Conservation (phyloP, 352 stramenopile genomes). For the Phytophthora macrochlamydospora region DNA sequence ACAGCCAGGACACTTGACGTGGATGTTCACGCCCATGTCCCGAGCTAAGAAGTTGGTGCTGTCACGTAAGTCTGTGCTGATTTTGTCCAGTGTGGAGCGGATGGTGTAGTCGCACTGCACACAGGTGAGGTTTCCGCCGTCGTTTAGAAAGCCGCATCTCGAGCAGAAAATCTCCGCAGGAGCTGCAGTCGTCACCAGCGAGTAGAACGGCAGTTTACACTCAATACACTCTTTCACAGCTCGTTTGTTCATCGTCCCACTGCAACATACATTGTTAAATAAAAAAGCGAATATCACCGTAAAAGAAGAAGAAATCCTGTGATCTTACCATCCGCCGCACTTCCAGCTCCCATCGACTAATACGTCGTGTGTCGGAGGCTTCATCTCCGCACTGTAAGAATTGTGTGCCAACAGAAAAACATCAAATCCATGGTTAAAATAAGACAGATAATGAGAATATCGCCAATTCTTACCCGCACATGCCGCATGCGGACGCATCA, state of each 20-base stretch:
- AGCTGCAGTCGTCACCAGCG: slow-evolving; percentile 62
- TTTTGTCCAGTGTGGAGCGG: slow-evolving; percentile 77
- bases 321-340: slow-evolving; percentile 69
- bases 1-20: slow-evolving; percentile 85
- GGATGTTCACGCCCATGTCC: slow-evolving; percentile 86
- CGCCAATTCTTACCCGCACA: slow-evolving; percentile 58
- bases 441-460: background rate
- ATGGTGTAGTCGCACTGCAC: slow-evolving; percentile 79
- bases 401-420: background rate
- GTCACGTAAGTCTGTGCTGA: slow-evolving; percentile 72
- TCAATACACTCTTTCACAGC: slow-evolving; percentile 64
- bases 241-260: slow-evolving; percentile 60
- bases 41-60: slow-evolving; percentile 82
- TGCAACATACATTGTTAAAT: slow-evolving; percentile 16
- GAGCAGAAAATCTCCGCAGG: slow-evolving; percentile 83
- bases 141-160: slow-evolving; percentile 76
- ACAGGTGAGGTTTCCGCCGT: slow-evolving; percentile 67
- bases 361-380: slow-evolving; percentile 71
- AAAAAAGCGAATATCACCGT: too few relatives aligned
- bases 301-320: background rate
- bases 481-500: slow-evolving; percentile 58
- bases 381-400: slow-evolving; percentile 50
- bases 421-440: slow-evolving; percentile 3
- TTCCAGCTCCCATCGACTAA: slow-evolving; percentile 73
- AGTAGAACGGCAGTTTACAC: slow-evolving; percentile 69